These are phyloP conservation scores for Grosmannia huntii DNA, from an alignment of 2,329 filamentous ascomycete species.

Conservation along the genomic window DNA sequence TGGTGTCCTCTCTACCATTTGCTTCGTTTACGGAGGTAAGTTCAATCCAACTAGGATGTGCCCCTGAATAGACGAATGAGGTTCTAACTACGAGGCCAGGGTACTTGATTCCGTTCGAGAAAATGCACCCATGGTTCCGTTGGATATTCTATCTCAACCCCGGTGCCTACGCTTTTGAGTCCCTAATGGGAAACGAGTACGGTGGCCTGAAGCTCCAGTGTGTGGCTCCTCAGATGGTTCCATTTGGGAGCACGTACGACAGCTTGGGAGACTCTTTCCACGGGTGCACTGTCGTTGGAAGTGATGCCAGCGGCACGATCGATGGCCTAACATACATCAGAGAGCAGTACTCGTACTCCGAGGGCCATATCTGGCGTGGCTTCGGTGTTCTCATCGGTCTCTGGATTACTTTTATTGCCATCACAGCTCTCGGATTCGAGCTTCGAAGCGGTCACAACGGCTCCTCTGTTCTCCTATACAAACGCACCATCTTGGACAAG, in stretches of 20 bases:
- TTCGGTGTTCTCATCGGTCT: constrained; percentile 67
- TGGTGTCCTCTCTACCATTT: constrained; percentile 42
- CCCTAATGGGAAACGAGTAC: constrained; percentile 42
- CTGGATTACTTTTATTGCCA: constrained; percentile 28
- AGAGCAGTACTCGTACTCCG: constrained; percentile 38
- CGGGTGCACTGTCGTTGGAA: constrained; percentile 4
- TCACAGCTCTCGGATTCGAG: constrained; percentile 53
- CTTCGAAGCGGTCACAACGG: constrained; percentile 57
- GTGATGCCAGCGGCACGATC: constrained; percentile 24
- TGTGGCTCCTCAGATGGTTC: constrained; percentile 18
- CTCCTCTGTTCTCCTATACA: constrained; percentile 7
- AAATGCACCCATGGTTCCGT: constrained; percentile 39
- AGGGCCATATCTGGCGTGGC: constrained; percentile 57
- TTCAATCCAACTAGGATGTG: neutral
- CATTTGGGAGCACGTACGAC: constrained; percentile 4
- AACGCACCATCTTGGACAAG: constrained; percentile 5
- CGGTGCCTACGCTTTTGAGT: constrained; percentile 49
- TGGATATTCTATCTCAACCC: constrained; percentile 58
- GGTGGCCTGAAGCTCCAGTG: constrained; percentile 44
- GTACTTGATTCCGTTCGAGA: constrained; percentile 8
- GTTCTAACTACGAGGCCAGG: neutral
- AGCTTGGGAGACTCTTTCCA: neutral
- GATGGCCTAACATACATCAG: constrained; percentile 41
- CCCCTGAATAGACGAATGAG: neutral
- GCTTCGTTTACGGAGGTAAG: constrained; percentile 41